Percentiles rank a stretch among this genome's conserved stretches.
Conservation (phyloP, 2,329 filamentous ascomycete genomes). For the Colletotrichum aenigma region DNA sequence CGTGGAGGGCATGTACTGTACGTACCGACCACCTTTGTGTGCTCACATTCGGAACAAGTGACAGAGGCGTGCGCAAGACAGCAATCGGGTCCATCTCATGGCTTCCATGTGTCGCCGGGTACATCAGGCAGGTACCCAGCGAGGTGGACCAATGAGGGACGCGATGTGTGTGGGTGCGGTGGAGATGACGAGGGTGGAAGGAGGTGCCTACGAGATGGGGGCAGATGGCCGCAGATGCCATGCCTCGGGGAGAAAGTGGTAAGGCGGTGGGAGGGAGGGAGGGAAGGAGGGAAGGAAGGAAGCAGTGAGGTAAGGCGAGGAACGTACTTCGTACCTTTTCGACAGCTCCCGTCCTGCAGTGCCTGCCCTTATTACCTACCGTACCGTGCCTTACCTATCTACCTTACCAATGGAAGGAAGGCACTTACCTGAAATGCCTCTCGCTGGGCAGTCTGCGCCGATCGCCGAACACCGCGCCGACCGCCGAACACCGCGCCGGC, state of each 20-base stretch:
- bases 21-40: neutral
- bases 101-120: constrained; percentile 8
- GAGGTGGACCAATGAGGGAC: neutral
- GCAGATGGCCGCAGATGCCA: neutral
- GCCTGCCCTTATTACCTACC: neutral
- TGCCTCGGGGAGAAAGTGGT: neutral
- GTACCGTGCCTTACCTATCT: neutral
- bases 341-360: neutral
- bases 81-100: constrained; percentile 4
- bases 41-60: neutral
- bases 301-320: neutral
- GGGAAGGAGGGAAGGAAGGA: neutral
- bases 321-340: neutral
- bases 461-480: neutral
- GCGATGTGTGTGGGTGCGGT: neutral
- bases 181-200: neutral
- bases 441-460: neutral
- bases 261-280: neutral
- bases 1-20: neutral
- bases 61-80: neutral
- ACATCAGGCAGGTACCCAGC: constrained; percentile 9
- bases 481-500: neutral
- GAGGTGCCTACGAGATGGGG: neutral
- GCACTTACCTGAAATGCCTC: neutral
- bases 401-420: neutral